Evolutionary conservation across 108 stramenopile genomes (phyloP), one percentile per base, ranked within the genome.

Genomic region (Cyclotella choctawhatcheeana): DNA sequence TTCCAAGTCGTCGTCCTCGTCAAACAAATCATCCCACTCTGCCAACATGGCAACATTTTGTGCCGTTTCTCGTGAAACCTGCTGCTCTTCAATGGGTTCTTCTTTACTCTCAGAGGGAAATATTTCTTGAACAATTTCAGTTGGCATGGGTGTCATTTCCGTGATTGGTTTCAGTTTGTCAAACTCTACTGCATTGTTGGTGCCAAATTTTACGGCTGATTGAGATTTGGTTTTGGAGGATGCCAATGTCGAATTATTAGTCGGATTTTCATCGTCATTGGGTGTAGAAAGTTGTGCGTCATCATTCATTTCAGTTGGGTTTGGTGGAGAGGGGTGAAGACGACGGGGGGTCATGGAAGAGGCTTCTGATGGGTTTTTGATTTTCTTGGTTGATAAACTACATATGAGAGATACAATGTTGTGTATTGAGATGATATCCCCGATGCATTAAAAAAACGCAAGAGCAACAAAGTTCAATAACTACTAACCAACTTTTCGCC

Each of bases 21-120:
- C 79, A 59, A 81, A 81, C 26, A 69, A 71, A 52, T 73, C 72
- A 51, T 81, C 79, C 79, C 79, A 81, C 27, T 73, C 73, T 12
- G 79, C 79, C 44, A 81, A 56, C 32, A 59, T 64, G 33, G 72
- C 68, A 18, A 69, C 68, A 53, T 81, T 74, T 58, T 60, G 61
- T 6, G 72, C 73, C 10, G 79, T 81, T 61, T 69, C 73, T 40
- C 69, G 56, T 0, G 58, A 60, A 20, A 59, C 16, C 12, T 31
- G 56, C 33, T 69, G 43, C 30, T 73, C 59, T 31, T 61, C 58
- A 17, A 45, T 22, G 7, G 71, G 50, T 31, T 71, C 64, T 33
- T 60, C 50, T 0, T 40, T 63, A 27, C 12, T 54, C n/a, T 80
- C 79, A 20, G 47, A 47, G 0, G 79, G 79, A 40, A 81, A 81